Evolutionary conservation across 2,329 filamentous ascomycete species (phyloP).

Genomic region (Trichoderma gracile): DNA sequence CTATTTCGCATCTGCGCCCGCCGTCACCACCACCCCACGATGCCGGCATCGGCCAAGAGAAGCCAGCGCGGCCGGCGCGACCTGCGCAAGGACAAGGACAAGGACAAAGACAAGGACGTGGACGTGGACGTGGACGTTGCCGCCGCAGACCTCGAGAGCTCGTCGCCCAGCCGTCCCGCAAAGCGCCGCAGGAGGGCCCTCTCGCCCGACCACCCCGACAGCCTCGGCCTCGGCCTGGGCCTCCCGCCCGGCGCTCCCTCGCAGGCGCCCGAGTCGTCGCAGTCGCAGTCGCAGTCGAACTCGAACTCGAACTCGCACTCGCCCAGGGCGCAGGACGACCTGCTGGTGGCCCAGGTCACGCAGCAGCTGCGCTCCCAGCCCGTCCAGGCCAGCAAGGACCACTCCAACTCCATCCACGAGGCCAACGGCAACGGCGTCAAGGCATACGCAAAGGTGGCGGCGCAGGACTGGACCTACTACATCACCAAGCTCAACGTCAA

Average conservation of each 20-base stretch:
- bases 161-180: slow-evolving; percentile 61
- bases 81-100: slow-evolving; percentile 42
- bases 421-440: slow-evolving; percentile 62
- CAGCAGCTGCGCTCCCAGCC: slow-evolving; percentile 52
- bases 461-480: slow-evolving; percentile 82
- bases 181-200: slow-evolving; percentile 63
- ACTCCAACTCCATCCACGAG: slow-evolving; percentile 65
- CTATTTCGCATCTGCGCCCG: too few relatives aligned
- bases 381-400: slow-evolving; percentile 62
- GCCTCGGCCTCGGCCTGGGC: slow-evolving; percentile 17
- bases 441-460: slow-evolving; percentile 81
- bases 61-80: slow-evolving; percentile 43
- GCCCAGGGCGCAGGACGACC: slow-evolving; percentile 54
- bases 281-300: slow-evolving; percentile 44
- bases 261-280: slow-evolving; percentile 43
- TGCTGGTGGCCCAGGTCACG: slow-evolving; percentile 57
- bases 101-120: slow-evolving; percentile 40
- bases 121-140: too few relatives aligned
- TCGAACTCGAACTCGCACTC: slow-evolving; percentile 40
- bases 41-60: slow-evolving; percentile 45
- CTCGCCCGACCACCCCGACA: slow-evolving; percentile 27
- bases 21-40: background rate
- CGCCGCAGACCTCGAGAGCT: slow-evolving; percentile 46
- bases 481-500: slow-evolving; percentile 73
- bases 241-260: slow-evolving; percentile 27